Percentiles rank a stretch among this genome's conserved stretches.
Conservation (phyloP, 306 rosid genomes). For the Glycyrrhiza uralensis region DNA sequence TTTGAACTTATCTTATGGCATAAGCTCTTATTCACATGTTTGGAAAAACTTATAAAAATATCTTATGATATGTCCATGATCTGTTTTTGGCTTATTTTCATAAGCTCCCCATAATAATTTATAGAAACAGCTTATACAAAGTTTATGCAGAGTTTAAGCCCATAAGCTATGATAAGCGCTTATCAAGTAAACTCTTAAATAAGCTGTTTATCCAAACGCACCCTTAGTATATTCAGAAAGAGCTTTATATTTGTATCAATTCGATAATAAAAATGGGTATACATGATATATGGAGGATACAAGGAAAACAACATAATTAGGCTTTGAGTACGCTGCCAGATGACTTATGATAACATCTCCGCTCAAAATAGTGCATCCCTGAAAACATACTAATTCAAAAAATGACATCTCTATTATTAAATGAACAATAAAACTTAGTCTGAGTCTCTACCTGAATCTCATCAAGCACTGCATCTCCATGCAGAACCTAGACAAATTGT, state of each 20-base stretch:
- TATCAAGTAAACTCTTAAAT: too few species aligned
- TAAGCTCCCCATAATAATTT: too few species aligned
- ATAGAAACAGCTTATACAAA: too few species aligned
- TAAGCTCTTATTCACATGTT: too few species aligned
- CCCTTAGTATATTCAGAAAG: background rate
- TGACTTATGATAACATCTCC: conserved; percentile 92
- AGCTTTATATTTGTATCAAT: background rate
- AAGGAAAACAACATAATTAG: conserved; percentile 55
- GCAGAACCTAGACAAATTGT: conserved; percentile 60
- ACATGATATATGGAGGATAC: conserved; percentile 30
- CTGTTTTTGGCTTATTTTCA: too few species aligned
- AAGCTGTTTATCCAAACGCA: too few species aligned
- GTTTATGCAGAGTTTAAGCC: too few species aligned
- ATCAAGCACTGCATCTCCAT: conserved; percentile 95
- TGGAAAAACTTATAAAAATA: too few species aligned
- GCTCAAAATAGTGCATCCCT: conserved; percentile 94
- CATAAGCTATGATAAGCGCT: too few species aligned
- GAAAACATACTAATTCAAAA: conserved; percentile 7
- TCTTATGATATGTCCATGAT: too few species aligned
- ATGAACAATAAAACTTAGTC: conserved; percentile 6
- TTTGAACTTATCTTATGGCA: too few species aligned
- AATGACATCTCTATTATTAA: background rate
- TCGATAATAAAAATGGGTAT: background rate
- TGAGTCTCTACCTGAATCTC: conserved; percentile 56
- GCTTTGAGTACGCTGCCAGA: conserved; percentile 70